Evolutionary conservation across 2,329 filamentous ascomycete species (phyloP), one percentile per base, ranked within the genome.

Genomic region (Aspergillus ruber): DNA sequence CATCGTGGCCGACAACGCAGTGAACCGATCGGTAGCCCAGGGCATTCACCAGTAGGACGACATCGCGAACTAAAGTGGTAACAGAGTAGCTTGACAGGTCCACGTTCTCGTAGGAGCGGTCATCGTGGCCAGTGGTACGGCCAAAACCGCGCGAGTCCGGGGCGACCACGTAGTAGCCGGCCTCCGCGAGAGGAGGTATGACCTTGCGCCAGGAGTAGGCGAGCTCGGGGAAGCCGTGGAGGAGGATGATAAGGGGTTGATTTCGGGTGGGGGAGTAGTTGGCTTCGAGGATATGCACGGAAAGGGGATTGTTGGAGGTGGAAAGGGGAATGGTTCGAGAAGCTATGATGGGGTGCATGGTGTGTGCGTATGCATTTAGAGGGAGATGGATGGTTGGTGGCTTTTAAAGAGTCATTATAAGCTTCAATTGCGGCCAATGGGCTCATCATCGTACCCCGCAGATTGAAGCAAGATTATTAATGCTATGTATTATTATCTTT

Each of bases 141-240:
- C 84, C 84, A 53, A 84, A 86, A 6, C 83, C 84, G 43, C 84
- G 76, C 56, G 84, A 82, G 56, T 88, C 84, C 32, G 80, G 79
- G 1, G 84, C 83, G 2, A 86, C 78, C 45, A 83, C 82, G 58
- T 83, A 76, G 65, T 81, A 86, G 23, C 83, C 83, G 5, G 75
- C 71, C 0, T 67, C 64, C 4, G 83, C 79, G n/a, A 88, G 69
- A 0, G 69, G 61, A 6, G 76, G 74, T 56, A 87, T 74, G 32
- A 85, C 66, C 47, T 82, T 80, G 44, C 83, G 79, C 82, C 83
- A 87, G 42, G 83, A 85, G 62, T 78, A 87, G 23, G 84, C 81
- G 2, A 87, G 71, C 58, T 86, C 83, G 1, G 84, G 84, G 52
- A 80, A 87, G 33, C 84, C 84, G 63, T 85, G 83, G 42, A 80